phyloP scores from a whole-genome alignment of 2,329 filamentous ascomycete species.

The Coleophoma crateriformis region DNA sequence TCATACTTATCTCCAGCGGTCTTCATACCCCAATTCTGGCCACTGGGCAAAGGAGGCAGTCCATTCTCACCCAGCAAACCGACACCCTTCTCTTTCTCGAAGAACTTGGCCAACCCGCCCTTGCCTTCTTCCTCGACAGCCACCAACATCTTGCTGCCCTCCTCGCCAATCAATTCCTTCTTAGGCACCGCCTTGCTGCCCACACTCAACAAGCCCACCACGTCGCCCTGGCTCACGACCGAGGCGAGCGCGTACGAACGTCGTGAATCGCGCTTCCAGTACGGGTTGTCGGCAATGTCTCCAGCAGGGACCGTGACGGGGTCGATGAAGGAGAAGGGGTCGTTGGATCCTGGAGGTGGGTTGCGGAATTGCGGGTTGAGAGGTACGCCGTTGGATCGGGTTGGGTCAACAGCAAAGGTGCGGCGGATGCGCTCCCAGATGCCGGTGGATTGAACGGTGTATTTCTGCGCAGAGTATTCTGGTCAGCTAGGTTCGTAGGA shows the following conservation, averaged over 20 bases:
- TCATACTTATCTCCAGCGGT: constrained; percentile 62
- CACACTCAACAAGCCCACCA: constrained; percentile 77
- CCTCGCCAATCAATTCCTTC: constrained; percentile 75
- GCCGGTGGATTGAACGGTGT: constrained; percentile 84
- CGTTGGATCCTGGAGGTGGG: constrained; percentile 70
- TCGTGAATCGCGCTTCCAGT: constrained; percentile 91
- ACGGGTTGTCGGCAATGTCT: constrained; percentile 86
- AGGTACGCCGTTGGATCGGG: constrained; percentile 86
- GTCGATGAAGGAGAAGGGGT: constrained; percentile 71
- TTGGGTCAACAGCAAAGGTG: constrained; percentile 73
- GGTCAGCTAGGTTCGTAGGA: no score
- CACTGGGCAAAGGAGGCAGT: constrained; percentile 79
- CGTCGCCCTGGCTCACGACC: constrained; percentile 76
- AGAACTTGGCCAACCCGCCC: constrained; percentile 66
- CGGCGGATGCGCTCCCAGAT: constrained; percentile 83
- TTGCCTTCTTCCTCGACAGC: constrained; percentile 70
- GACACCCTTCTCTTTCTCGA: constrained; percentile 56
- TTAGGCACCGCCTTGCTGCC: constrained; percentile 79
- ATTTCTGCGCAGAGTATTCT: constrained; percentile 61
- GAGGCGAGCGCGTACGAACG: constrained; percentile 77
- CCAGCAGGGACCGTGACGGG: constrained; percentile 78
- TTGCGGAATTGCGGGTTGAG: constrained; percentile 90
- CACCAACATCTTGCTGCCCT: constrained; percentile 68
- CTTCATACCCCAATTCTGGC: constrained; percentile 38
- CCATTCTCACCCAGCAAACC: constrained; percentile 64